A percentile compares a stretch with the other conserved stretches of the same genome.
These are phyloP conservation scores for Hericium coralloides DNA, from an alignment of 768 basidiomycete species.

Conservation along the genomic window DNA sequence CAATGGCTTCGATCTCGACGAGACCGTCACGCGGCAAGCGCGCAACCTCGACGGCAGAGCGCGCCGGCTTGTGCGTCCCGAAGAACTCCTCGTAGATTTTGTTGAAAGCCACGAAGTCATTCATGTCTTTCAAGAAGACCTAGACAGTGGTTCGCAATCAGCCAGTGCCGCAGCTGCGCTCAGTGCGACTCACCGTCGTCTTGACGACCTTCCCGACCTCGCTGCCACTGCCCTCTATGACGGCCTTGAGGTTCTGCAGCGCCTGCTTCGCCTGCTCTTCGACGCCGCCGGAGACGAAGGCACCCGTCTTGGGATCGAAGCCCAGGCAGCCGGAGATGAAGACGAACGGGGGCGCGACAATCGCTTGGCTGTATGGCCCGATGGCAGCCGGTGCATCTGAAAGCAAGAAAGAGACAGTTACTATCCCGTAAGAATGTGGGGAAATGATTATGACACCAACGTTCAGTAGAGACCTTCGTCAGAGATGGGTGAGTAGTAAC, in stretches of 20 bases:
- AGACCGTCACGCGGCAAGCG: constrained; percentile 86
- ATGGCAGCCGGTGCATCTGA: constrained; percentile 71
- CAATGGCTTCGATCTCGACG: constrained; percentile 89
- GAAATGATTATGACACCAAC: neutral
- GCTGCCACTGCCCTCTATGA: constrained; percentile 78
- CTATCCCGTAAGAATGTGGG: neutral
- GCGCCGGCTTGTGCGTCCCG: constrained; percentile 85
- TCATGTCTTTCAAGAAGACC: constrained; percentile 91
- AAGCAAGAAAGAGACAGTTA: neutral
- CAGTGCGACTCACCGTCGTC: constrained; percentile 59
- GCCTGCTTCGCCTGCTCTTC: constrained; percentile 78
- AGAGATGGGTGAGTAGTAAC: constrained; percentile 28
- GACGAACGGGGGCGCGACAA: constrained; percentile 75
- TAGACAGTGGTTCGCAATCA: constrained; percentile 19
- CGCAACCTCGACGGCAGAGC: constrained; percentile 69
- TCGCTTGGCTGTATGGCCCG: constrained; percentile 84
- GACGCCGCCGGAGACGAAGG: constrained; percentile 66
- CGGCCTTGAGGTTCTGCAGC: constrained; percentile 75
- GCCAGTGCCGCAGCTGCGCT: neutral
- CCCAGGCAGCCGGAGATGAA: constrained; percentile 90
- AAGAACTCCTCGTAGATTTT: constrained; percentile 77
- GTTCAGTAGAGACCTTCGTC: constrained; percentile 27
- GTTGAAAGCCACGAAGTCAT: constrained; percentile 82
- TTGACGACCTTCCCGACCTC: constrained; percentile 79
- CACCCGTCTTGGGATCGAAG: constrained; percentile 61